Conservation (phyloP, 345 rosid genomes). For the Brassica rapa region DNA sequence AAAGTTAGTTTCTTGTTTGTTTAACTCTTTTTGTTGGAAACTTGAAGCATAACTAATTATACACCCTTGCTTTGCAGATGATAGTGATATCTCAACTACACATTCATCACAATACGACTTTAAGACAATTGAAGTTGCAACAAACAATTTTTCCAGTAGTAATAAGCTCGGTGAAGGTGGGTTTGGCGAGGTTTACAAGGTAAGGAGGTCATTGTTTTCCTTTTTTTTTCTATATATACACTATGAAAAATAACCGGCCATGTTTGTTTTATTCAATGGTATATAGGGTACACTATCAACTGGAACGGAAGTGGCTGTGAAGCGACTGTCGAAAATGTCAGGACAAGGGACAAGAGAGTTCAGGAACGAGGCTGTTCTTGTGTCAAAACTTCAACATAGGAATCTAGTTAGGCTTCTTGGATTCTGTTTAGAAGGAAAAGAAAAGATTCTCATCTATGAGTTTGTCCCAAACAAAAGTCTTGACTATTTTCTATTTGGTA, state of each 20-base stretch:
- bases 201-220: background rate
- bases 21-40: background rate
- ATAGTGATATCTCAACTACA: background rate
- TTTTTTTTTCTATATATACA: background rate
- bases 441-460: background rate
- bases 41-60: background rate
- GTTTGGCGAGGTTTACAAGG: background rate
- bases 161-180: background rate
- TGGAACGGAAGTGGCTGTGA: background rate
- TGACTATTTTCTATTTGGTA: background rate
- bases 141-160: background rate
- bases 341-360: background rate
- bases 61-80: background rate
- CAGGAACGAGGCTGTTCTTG: background rate
- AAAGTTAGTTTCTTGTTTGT: background rate
- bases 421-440: background rate
- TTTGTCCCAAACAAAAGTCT: background rate
- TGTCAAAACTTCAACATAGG: background rate
- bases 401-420: background rate
- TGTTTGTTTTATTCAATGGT: background rate
- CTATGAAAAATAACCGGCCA: background rate
- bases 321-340: background rate
- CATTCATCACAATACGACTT: background rate
- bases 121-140: background rate
- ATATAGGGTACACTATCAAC: background rate